phyloP scores from a whole-genome alignment of 805 yeast species.

The Starmerella sirachaensis region DNA sequence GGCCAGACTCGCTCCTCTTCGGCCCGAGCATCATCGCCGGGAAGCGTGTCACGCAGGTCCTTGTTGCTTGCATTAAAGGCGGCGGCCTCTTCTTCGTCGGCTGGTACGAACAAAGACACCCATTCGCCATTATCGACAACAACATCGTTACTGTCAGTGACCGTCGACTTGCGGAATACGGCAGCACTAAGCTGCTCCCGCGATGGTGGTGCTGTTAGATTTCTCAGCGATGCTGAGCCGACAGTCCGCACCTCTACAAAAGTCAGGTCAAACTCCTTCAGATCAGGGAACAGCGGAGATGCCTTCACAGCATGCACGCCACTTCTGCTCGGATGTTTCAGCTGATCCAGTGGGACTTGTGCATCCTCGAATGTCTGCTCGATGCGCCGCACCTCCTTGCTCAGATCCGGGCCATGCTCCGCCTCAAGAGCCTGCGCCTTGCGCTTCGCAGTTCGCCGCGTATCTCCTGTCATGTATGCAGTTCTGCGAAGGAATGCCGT shows the following conservation, averaged over 20 bases:
- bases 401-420: slow-evolving; percentile 38
- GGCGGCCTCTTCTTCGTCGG: slow-evolving; percentile 32
- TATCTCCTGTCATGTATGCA: slow-evolving; percentile 70
- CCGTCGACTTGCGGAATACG: slow-evolving; percentile 45
- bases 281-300: slow-evolving; percentile 80
- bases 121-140: slow-evolving; percentile 37
- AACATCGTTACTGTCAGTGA: too few species aligned
- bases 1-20: slow-evolving; percentile 32
- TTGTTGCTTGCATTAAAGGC: slow-evolving; percentile 34
- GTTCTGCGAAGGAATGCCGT: slow-evolving; percentile 42
- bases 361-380: slow-evolving; percentile 68
- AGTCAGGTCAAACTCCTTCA: slow-evolving; percentile 75
- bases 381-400: slow-evolving; percentile 51
- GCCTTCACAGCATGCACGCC: slow-evolving; percentile 59
- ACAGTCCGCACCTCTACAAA: slow-evolving; percentile 31
- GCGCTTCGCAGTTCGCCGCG: slow-evolving; percentile 25
- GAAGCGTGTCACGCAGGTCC: slow-evolving; percentile 32
- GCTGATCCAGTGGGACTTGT: slow-evolving; percentile 32
- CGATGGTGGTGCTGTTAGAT: slow-evolving; percentile 15
- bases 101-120: slow-evolving; percentile 56
- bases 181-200: slow-evolving; percentile 32
- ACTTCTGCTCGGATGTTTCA: slow-evolving; percentile 71
- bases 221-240: slow-evolving; percentile 36
- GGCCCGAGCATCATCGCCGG: slow-evolving; percentile 19
- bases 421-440: slow-evolving; percentile 20